Evolutionary conservation across 495 filamentous ascomycete genomes (phyloP).

Genomic region (Diplogelasinospora grovesii): DNA sequence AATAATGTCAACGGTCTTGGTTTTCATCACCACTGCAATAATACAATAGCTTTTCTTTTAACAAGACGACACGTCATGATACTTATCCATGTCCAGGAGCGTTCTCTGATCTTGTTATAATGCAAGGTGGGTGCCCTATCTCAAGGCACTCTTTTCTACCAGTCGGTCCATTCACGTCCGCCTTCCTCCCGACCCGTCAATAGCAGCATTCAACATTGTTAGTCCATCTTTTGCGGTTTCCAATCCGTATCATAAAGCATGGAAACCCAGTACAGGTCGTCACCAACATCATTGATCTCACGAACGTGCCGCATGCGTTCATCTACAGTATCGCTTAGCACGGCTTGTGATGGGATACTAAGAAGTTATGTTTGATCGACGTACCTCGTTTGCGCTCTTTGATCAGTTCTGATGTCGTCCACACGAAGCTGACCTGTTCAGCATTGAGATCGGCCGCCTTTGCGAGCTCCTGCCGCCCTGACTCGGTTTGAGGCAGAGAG

Average conservation of each 20-base stretch:
- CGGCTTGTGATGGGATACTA: too few relatives aligned
- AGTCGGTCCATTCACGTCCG: too few relatives aligned
- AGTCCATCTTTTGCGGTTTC: constrained; percentile 14
- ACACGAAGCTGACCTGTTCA: constrained; percentile 19
- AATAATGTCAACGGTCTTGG: too few relatives aligned
- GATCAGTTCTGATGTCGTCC: constrained; percentile 12
- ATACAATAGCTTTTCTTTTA: too few relatives aligned
- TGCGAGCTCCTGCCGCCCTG: constrained; percentile 11
- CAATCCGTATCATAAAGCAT: constrained; percentile 22
- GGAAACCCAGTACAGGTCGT: constrained; percentile 22
- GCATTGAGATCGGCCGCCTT: constrained; percentile 18
- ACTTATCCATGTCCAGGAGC: too few relatives aligned
- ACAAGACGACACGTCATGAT: too few relatives aligned
- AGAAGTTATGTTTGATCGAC: not conserved
- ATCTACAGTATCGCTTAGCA: not conserved
- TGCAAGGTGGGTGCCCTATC: too few relatives aligned
- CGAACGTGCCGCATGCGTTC: constrained; percentile 8
- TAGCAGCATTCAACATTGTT: not conserved
- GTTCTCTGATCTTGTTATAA: too few relatives aligned
- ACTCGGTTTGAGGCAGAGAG: constrained; percentile 8
- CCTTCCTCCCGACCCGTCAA: not conserved
- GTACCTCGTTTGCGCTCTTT: constrained; percentile 10
- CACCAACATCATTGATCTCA: constrained; percentile 7
- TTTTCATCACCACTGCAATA: too few relatives aligned
- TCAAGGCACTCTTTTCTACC: too few relatives aligned